Evolutionary conservation across 23 red algal genomes (phyloP), one percentile per base, ranked within the genome.

Genomic region (Gracilaria gracilis): DNA sequence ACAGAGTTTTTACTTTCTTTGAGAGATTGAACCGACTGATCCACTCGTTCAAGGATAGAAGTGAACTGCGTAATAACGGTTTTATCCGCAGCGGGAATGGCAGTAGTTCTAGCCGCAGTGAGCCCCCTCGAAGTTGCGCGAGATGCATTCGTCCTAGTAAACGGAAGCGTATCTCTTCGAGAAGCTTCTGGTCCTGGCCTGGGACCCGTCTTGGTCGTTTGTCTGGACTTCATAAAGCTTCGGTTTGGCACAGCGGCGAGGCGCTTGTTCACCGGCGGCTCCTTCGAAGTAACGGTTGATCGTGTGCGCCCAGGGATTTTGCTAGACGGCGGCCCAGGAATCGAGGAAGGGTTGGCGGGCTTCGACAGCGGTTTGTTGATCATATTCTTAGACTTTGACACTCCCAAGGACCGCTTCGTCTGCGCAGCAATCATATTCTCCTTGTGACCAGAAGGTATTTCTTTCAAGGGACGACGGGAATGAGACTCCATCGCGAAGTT

Each of bases 1-100:
- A 77, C 46, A 49, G 72, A 77, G 25, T 77, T 25, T 19, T 77
- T 77, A 23, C 40, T 77, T 46, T 77, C 72, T 25, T 77, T 77
- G 2, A 77, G 72, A 28, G 72, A 46, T 13, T 46, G 38, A 14
- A 77, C 72, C 4, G 72, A 77, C 32, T 77, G 40, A 12, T 77
- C 40, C 38, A 77, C 72, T 46, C 72, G 9, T 50, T 77, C 72
- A 11, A 77, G 39, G 0, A 77, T 77, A 9, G 72, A 77, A 25
- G 38, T 46, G 27, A 77, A 49, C 72, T 77, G 72, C 11, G 72
- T 77, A 11, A 77, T 51, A 49, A 51, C 38, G 12, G 40, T 35
- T 31, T n/a, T 23, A 28, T 77, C 72, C 1, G 72, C 23, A 5
- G 72, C 40, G 27, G 46, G 11, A 46, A 28, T 46, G 1, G 31